Evolutionary conservation across 768 basidiomycete species (phyloP).

Genomic region (Auriscalpium vulgare): DNA sequence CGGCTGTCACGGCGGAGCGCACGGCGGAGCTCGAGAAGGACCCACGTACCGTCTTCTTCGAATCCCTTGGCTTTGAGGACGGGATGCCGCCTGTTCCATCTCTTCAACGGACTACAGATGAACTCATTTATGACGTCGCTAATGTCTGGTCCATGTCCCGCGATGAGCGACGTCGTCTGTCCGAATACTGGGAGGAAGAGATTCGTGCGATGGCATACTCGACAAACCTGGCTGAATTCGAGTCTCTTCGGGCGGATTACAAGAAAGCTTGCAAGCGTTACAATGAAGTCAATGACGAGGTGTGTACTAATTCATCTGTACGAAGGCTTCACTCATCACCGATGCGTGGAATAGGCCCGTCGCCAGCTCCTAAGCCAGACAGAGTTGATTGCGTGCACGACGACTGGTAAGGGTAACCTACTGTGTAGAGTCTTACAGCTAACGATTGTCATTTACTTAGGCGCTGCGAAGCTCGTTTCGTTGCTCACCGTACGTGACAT

Average conservation of each 20-base stretch:
- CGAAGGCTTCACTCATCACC: background rate
- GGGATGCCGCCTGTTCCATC: constrained; percentile 32
- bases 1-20: no score
- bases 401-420: constrained; percentile 43
- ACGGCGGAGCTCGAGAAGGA: background rate
- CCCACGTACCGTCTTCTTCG: constrained; percentile 26
- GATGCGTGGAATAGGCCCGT: constrained; percentile 33
- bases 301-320: constrained; percentile 16
- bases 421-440: background rate
- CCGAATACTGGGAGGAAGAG: constrained; percentile 39
- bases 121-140: constrained; percentile 23
- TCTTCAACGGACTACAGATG: constrained; percentile 26
- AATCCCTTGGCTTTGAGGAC: constrained; percentile 24
- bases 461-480: constrained; percentile 58
- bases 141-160: constrained; percentile 49
- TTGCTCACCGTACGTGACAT: constrained; percentile 43
- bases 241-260: constrained; percentile 30
- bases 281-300: constrained; percentile 46
- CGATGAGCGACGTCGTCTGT: constrained; percentile 38
- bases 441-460: constrained; percentile 23
- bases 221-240: constrained; percentile 33
- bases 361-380: constrained; percentile 43
- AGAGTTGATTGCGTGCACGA: constrained; percentile 71
- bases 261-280: constrained; percentile 30
- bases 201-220: constrained; percentile 27